Conservation (phyloP, 2,329 filamentous ascomycete genomes). For the Ophiognomonia clavigignenti-juglandacearum region DNA sequence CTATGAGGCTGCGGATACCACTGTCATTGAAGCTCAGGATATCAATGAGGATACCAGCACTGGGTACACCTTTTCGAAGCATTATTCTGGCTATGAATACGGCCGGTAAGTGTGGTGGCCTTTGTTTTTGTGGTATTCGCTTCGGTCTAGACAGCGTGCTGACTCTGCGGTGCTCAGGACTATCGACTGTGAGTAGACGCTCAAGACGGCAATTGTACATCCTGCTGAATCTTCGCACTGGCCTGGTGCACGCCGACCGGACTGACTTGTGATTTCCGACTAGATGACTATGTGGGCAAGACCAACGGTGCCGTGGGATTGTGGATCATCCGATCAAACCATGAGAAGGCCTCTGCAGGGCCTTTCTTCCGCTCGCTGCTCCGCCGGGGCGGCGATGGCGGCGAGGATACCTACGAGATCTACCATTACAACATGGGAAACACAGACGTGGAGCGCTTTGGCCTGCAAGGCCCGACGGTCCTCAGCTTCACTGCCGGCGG, state of each 20-base stretch:
- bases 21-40: slow-evolving; percentile 16
- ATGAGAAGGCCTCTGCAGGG: slow-evolving; percentile 34
- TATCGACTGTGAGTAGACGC: slow-evolving; percentile 4
- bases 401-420: slow-evolving; percentile 37
- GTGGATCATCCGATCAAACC: slow-evolving; percentile 33
- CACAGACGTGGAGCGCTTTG: slow-evolving; percentile 35
- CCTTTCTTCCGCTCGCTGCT: slow-evolving; percentile 36
- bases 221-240: background rate
- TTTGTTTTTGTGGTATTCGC: background rate
- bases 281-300: slow-evolving; percentile 33
- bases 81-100: slow-evolving; percentile 33
- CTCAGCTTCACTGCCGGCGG: slow-evolving; percentile 33
- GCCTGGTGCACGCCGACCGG: background rate
- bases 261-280: slow-evolving; percentile 18
- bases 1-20: slow-evolving; percentile 28
- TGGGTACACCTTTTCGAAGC: slow-evolving; percentile 33
- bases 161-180: background rate
- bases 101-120: slow-evolving; percentile 28
- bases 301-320: slow-evolving; percentile 30
- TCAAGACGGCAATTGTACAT: background rate
- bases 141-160: background rate
- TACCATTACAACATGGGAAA: slow-evolving; percentile 39
- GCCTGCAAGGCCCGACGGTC: slow-evolving; percentile 35
- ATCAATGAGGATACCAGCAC: slow-evolving; percentile 9
- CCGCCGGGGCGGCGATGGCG: slow-evolving; percentile 29